Evolutionary conservation across 306 rosid species (phyloP), one percentile per base, ranked within the genome.

Genomic region (Pachyrhizus erosus): DNA sequence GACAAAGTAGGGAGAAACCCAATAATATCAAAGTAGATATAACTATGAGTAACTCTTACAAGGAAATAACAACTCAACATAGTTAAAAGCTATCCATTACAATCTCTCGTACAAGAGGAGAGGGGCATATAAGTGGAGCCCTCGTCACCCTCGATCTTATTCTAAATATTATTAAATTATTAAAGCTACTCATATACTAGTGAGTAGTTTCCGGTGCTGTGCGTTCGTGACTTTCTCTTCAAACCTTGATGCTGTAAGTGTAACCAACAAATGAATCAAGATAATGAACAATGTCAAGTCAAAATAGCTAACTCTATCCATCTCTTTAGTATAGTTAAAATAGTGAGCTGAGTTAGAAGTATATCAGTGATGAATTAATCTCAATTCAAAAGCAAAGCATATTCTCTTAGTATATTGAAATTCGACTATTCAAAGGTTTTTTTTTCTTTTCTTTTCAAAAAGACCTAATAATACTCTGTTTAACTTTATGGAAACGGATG

Each of bases 191-290:
- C 48, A 73, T 51, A 29, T 73, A 27, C n/a, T 57, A 20, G 62
- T 73, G 52, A 68, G 52, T 39, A 73, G 62, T 71, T 71, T 13
- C 60, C 61, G 1, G 15, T 48, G 3, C n/a, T 15, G 20, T 29
- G 42, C 9, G 7, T 70, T 42, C 34, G 1, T 27, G 2, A 17
- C 60, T 14, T 66, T 1, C 58, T 24, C 62, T 72, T 72, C 77
- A 72, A 48, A n/a, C 13, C 64, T 49, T 73, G 77, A 73, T 73
- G 5, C 77, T 72, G 77, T 7, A 49, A 72, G 5, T 48, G 18
- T 26, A 72, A 49, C 29, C 27, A 52, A 72, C 43, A 48, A 49
- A 72, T 29, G 0, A 12, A 69, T 20, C 52, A 42, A 40, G 1
- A 69, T 21, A 42, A 42, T 69, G 0, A 69, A 69, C 70, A 65